Percentiles rank a stretch among this genome's conserved stretches.
Conservation (phyloP, 2,329 filamentous ascomycete genomes). For the Xylaria sp. region DNA sequence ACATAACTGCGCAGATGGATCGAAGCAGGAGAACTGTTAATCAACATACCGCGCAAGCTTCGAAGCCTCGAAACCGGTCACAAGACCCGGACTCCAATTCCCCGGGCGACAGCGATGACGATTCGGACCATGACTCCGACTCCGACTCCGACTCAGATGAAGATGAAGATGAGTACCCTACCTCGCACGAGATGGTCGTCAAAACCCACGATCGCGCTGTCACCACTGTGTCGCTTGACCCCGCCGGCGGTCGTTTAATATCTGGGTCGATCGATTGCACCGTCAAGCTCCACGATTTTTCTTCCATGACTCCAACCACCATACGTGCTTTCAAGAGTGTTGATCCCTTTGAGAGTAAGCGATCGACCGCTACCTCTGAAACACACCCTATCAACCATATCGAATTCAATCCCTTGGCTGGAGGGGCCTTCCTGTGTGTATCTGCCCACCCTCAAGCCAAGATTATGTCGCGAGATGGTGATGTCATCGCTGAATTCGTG, state of each 20-base stretch:
- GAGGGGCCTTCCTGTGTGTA: slow-evolving; percentile 81
- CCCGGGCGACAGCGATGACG: slow-evolving; percentile 48
- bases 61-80: slow-evolving; percentile 40
- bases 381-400: slow-evolving; percentile 88
- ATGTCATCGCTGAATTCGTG: slow-evolving; percentile 82
- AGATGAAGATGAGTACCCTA: slow-evolving; percentile 86
- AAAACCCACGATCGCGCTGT: slow-evolving; percentile 91
- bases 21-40: slow-evolving; percentile 69
- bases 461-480: slow-evolving; percentile 87
- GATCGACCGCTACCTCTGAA: slow-evolving; percentile 70
- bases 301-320: slow-evolving; percentile 93
- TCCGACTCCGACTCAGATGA: slow-evolving; percentile 62
- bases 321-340: slow-evolving; percentile 91
- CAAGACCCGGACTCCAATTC: slow-evolving; percentile 36
- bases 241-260: slow-evolving; percentile 80
- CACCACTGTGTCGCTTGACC: slow-evolving; percentile 83
- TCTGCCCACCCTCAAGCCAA: slow-evolving; percentile 90
- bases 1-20: slow-evolving; percentile 82
- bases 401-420: slow-evolving; percentile 82
- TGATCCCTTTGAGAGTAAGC: slow-evolving; percentile 81
- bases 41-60: slow-evolving; percentile 39
- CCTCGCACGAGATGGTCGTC: slow-evolving; percentile 89
- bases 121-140: slow-evolving; percentile 60
- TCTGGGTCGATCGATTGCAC: slow-evolving; percentile 92
- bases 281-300: slow-evolving; percentile 92